Evolutionary conservation across 163 green algal genomes (phyloP).

Genomic region (Scenedesmus sp.): DNA sequence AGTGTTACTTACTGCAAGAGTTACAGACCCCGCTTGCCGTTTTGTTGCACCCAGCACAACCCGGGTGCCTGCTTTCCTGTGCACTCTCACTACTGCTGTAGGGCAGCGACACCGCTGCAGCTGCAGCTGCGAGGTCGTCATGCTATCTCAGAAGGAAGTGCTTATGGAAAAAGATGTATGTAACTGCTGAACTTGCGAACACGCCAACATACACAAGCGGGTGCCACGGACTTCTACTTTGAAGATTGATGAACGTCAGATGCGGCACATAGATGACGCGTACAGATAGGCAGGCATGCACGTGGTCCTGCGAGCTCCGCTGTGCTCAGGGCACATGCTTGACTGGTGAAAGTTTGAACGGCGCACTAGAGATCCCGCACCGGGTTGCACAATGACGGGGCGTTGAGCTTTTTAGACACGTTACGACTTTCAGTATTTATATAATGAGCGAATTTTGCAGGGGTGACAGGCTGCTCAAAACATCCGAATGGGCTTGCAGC

Average conservation of each 20-base stretch:
- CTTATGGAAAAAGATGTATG: not conserved
- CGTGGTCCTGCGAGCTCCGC: too few species aligned
- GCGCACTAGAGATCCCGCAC: not conserved
- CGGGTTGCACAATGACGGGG: too few species aligned
- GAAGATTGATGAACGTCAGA: not conserved
- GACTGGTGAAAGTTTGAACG: not conserved
- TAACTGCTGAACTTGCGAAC: not conserved
- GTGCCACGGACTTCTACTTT: not conserved
- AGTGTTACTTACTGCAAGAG: not conserved
- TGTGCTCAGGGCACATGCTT: not conserved
- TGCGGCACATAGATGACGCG: not conserved
- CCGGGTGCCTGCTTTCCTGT: not conserved
- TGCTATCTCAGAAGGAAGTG: not conserved
- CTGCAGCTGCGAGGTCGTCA: not conserved
- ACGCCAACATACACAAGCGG: not conserved
- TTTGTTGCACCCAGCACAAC: not conserved
- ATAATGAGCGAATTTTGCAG: too few species aligned
- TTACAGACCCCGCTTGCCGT: not conserved
- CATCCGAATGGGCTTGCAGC: too few species aligned
- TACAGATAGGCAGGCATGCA: not conserved
- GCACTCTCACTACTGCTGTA: constrained; percentile 12
- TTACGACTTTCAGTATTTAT: too few species aligned
- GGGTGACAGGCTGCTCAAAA: too few species aligned
- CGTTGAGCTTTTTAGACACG: too few species aligned
- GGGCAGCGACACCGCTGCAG: constrained; percentile 3